phyloP scores from a whole-genome alignment of 768 basidiomycete genomes.

The Podaxis mareebaensis region DNA sequence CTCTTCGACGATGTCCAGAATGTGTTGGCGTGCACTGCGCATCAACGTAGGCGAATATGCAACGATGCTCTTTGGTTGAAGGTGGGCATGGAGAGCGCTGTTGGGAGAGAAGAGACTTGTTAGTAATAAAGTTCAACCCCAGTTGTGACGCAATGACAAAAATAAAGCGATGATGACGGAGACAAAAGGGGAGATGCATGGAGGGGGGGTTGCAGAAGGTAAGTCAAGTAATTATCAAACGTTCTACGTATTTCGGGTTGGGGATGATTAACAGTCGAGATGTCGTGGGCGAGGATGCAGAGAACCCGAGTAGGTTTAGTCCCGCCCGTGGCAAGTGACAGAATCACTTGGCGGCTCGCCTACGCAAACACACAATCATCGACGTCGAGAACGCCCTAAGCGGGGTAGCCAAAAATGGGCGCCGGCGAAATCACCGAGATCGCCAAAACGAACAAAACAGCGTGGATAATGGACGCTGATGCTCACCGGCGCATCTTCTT shows the following conservation, averaged over 20 bases:
- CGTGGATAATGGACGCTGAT: not conserved
- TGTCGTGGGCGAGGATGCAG: not conserved
- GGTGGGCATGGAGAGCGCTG: conserved; percentile 59
- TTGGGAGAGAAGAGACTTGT: not conserved
- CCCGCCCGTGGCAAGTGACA: not conserved
- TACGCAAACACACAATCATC: not conserved
- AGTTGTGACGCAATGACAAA: not conserved
- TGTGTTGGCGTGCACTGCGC: conserved; percentile 41
- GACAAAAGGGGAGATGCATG: no score
- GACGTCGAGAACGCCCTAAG: not conserved
- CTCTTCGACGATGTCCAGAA: conserved; percentile 43
- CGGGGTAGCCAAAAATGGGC: no score
- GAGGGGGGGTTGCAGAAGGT: no score
- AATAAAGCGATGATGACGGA: not conserved
- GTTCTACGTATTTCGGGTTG: no score
- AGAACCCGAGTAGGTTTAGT: not conserved
- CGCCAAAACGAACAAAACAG: no score
- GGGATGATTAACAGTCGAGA: no score
- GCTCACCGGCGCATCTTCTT: conserved; percentile 59
- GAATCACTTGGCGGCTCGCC: not conserved
- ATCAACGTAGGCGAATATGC: conserved; percentile 52
- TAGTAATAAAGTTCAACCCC: not conserved
- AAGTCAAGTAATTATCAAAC: no score
- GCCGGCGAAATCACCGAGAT: no score
- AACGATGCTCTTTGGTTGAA: conserved; percentile 52